phyloP scores from a whole-genome alignment of 1,139 yeast species.

The Yamadazyma dushanensis region DNA sequence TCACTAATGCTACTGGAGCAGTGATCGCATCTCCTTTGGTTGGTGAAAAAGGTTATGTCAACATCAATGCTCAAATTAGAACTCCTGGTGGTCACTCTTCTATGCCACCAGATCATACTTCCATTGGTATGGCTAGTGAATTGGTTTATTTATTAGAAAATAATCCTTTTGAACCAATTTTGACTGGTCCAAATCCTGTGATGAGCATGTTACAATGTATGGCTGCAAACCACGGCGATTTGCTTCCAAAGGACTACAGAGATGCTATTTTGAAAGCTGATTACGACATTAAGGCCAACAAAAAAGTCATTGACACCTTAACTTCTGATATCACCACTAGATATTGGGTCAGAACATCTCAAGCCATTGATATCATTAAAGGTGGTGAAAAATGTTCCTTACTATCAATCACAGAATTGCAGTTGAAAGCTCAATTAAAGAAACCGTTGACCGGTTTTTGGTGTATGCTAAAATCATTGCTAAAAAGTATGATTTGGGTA shows the following conservation, averaged over 20 bases:
- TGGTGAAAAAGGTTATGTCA: slow-evolving; percentile 44
- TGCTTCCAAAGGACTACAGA: slow-evolving; percentile 22
- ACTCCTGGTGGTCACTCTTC: slow-evolving; percentile 51
- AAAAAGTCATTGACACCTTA: slow-evolving; percentile 23
- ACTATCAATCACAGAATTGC: slow-evolving; percentile 38
- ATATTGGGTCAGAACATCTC: slow-evolving; percentile 36
- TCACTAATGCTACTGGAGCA: slow-evolving; percentile 30
- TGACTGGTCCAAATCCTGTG: slow-evolving; percentile 36
- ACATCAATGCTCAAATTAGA: slow-evolving; percentile 31
- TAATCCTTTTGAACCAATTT: slow-evolving; percentile 35
- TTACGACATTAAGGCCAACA: slow-evolving; percentile 32
- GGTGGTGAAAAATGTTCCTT: slow-evolving; percentile 40
- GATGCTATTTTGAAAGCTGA: slow-evolving; percentile 36
- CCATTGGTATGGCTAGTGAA: slow-evolving; percentile 46
- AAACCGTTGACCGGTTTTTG: slow-evolving; percentile 24
- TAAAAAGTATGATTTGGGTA: slow-evolving; percentile 26
- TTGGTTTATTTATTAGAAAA: slow-evolving; percentile 37
- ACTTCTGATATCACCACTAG: slow-evolving; percentile 17
- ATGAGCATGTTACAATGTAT: slow-evolving; percentile 34
- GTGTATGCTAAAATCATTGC: slow-evolving; percentile 28
- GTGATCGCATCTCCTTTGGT: slow-evolving; percentile 40
- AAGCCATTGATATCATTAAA: slow-evolving; percentile 34
- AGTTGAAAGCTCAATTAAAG: slow-evolving; percentile 26
- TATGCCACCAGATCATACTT: slow-evolving; percentile 47
- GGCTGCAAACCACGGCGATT: slow-evolving; percentile 31